Base-by-base conservation (phyloP, 140 eudicot species). In the Oenanthe javanica region DNA sequence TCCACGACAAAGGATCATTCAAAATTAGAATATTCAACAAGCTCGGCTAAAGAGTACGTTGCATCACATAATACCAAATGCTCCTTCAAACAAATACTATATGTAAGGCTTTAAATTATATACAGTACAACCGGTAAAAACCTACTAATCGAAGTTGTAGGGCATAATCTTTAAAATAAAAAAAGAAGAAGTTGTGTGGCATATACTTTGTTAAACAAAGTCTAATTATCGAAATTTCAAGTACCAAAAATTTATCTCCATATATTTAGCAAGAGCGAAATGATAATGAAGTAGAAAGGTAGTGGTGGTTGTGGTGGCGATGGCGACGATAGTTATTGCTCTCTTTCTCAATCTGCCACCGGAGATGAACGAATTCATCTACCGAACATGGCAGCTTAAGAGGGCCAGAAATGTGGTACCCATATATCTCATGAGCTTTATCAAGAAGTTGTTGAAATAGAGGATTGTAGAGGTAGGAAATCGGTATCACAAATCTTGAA, bases 381-480 rank as follows among this genome's bases (percentile, higher is more conserved):
- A 79, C 70, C 0, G 86, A 83, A 15, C 86, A 83, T 2, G 83
- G 86, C 13, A 83, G 52, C 86, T 50, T 71, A 4, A 83, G 80
- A 0, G 86, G 86, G 12, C 86, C 86, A 10, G 64, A 50, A 47
- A 64, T 27, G 47, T 83, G 79, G 77, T 83, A 83, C 1, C 86
- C 86, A 19, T 83, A 83, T 12, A 83, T 47, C 36, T 83, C 86
- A 36, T 77, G 76, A 15, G 86, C 83, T 51, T 40, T 72, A 4
- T 83, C 86, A 42, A 83, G 66, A 8, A 83, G 57, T 10, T 50
- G 50, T 5, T 18, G 31, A 42, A 83, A 79, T 6, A 73, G 52
- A 4, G 83, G 83, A 47, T 79, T 57, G 59, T 72, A 79, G 11
- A 83, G 59, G 23, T 72, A 83, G 0, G 80, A 78, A 43, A 83